These are phyloP conservation scores for Chrysanthemum lavandulifolium DNA, from an alignment of 129 eudicot species.

Conservation along the genomic window DNA sequence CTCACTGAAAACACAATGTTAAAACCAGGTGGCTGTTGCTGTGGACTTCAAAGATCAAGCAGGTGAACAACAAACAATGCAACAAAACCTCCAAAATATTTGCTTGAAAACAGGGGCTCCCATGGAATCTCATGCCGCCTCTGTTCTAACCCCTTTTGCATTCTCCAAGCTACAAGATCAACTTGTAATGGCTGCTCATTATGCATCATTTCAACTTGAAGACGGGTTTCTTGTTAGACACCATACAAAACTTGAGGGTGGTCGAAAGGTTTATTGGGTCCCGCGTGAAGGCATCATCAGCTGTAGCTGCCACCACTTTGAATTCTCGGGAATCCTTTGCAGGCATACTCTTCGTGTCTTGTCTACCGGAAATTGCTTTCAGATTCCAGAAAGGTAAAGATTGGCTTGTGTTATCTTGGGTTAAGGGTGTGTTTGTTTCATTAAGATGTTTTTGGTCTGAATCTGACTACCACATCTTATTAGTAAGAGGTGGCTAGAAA, in stretches of 20 bases:
- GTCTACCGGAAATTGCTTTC: conserved; percentile 91
- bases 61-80: conserved; percentile 98
- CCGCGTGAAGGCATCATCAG: conserved; percentile 82
- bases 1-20: conserved; percentile 4
- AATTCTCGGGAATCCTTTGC: conserved; percentile 93
- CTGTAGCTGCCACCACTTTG: conserved; percentile 94
- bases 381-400: conserved; percentile 69
- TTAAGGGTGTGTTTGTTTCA: no score
- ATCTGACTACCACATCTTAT: no score
- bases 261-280: conserved; percentile 84
- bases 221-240: conserved; percentile 92
- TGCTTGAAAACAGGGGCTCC: conserved; percentile 97
- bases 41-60: conserved; percentile 94
- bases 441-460: no score
- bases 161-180: conserved; percentile 98
- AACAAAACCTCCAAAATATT: conserved; percentile 93
- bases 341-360: conserved; percentile 93
- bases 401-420: background rate
- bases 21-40: conserved; percentile 82
- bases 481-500: no score
- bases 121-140: conserved; percentile 96
- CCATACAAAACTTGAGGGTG: conserved; percentile 89
- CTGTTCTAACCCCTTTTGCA: conserved; percentile 85
- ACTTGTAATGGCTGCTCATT: conserved; percentile 93
- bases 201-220: conserved; percentile 87